Base-by-base conservation (phyloP, 176 grass and related monocot genomes). In the Oryza officinalis region DNA sequence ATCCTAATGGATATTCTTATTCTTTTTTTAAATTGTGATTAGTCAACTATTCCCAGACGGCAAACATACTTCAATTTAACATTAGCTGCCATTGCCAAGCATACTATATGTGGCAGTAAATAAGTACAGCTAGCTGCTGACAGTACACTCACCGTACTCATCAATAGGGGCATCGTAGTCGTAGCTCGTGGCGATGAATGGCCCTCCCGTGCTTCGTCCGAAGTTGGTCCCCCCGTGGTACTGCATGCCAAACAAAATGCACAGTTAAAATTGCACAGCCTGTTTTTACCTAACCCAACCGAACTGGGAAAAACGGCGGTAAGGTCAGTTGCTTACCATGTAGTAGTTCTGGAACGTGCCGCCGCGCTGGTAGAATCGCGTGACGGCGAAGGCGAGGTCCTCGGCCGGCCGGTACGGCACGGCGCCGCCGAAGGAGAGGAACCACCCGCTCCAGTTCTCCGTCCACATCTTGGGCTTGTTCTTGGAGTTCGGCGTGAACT, bases 341-440 rank as follows among this genome's bases (percentile, higher is more conserved):
- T 99, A 99, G 75, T 99, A 99, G 80, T 99, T 99, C 86, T 99
- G 96, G 83, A 99, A 90, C 6, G 96, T 99, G 73, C 96, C 96
- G 9, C 96, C 96, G 81, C 93, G 93, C 92, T 99, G 91, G 83
- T 96, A 99, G 85, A 99, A 99, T 0, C 96, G 26, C 5, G 96
- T 91, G 74, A 99, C 96, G 23, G 93, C 86, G 92, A 99, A 99
- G 78, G 93, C 93, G 71, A 99, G 35, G 88, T 99, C 93, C 87
- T 99, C 85, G 59, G 63, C 79, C 15, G 96, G 96, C 31, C 96
- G 92, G 82, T 99, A 99, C 27, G 96, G 96, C 70, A 86, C 93
- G 33, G 70, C 74, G 85, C 91, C 93, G 71, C 96, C 96, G 65
- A 99, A 99, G 66, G 91, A 88, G 71, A 91, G 93, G 89, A 96